Base-by-base conservation (phyloP, 1,284 basidiomycete species). In the Apiotrichum porosum region DNA sequence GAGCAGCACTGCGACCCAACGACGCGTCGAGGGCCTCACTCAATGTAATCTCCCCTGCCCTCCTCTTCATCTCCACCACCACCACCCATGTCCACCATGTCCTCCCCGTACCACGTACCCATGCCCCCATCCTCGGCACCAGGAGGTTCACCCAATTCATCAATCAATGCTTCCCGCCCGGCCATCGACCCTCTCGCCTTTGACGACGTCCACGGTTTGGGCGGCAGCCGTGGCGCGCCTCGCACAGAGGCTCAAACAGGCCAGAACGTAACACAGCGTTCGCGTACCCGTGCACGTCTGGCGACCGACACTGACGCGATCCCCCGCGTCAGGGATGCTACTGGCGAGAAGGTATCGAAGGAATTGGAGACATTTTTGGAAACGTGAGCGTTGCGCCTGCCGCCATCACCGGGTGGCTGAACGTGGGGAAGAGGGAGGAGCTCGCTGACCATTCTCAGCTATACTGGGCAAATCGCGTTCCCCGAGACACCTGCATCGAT, bases 301-400 rank as follows among this genome's bases (percentile, higher is more conserved):
- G 26, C 8, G 8, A 23, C 28, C 40, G 62, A 66, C 37, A 78
- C 78, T 46, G 80, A 76, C 6, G 82, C 89, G 58, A 81, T 93
- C 1, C 87, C 90, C 1, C 76, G 88, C 41, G 91, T 97, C 1
- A 85, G 84, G 58, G 94, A 97, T 72, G 82, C 85, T 33, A 90
- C 94, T 13, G 92, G 92, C 43, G 92, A 97, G 73, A 88, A 86
- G 61, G 87, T 97, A 4, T 83, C 85, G 51, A 88, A 92, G 65
- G 85, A 84, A 59, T 97, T 97, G 66, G 85, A 88, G 66, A 81
- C 81, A 6, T 97, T 98, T 73, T 74, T 98, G 45, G 87, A 90
- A 75, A 85, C 82, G 90, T 95, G 68, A 66, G 5, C 12, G 24
- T n/a, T 9, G n/a, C n/a, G n/a, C n/a, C n/a, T n/a, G n/a, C n/a